Evolutionary conservation across 1,284 basidiomycete genomes (phyloP).

Genomic region (Rhodotorula mucilaginosa): DNA sequence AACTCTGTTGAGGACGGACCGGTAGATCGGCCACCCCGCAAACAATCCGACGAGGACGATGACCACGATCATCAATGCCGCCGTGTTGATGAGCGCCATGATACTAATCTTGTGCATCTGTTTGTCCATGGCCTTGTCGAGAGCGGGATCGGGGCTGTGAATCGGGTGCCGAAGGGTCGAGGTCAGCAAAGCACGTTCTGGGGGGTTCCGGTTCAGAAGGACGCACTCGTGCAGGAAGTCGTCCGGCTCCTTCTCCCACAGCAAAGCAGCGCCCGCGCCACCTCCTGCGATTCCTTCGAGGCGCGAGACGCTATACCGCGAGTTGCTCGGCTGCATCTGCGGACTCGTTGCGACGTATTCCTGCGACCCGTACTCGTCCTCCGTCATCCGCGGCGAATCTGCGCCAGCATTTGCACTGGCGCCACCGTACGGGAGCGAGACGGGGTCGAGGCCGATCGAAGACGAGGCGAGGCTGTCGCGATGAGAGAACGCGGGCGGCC

Average conservation of each 20-base stretch:
- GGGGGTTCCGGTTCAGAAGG: background rate
- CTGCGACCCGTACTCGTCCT: constrained; percentile 17
- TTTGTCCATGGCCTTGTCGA: constrained; percentile 38
- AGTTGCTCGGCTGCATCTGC: constrained; percentile 8
- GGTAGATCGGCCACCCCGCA: constrained; percentile 36
- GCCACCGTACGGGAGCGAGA: constrained; percentile 9
- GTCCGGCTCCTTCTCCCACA: constrained; percentile 44
- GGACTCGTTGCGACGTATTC: constrained; percentile 4
- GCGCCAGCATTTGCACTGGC: background rate
- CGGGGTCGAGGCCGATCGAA: constrained; percentile 32
- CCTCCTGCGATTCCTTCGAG: constrained; percentile 26
- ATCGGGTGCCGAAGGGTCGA: background rate
- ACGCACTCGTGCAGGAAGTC: constrained; percentile 39
- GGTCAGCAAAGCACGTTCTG: too few relatives aligned
- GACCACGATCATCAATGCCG: constrained; percentile 32
- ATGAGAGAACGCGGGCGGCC: constrained; percentile 21
- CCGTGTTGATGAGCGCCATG: constrained; percentile 36
- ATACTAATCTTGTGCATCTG: constrained; percentile 22
- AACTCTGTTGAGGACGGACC: constrained; percentile 7
- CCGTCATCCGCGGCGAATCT: constrained; percentile 16
- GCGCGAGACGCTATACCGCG: constrained; percentile 23
- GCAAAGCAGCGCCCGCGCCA: constrained; percentile 21
- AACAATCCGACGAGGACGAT: constrained; percentile 40
- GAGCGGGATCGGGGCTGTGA: constrained; percentile 30
- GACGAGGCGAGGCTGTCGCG: constrained; percentile 38